Evolutionary conservation across 148 eudicot species (phyloP).

Genomic region (Nepenthes mirabilis): DNA sequence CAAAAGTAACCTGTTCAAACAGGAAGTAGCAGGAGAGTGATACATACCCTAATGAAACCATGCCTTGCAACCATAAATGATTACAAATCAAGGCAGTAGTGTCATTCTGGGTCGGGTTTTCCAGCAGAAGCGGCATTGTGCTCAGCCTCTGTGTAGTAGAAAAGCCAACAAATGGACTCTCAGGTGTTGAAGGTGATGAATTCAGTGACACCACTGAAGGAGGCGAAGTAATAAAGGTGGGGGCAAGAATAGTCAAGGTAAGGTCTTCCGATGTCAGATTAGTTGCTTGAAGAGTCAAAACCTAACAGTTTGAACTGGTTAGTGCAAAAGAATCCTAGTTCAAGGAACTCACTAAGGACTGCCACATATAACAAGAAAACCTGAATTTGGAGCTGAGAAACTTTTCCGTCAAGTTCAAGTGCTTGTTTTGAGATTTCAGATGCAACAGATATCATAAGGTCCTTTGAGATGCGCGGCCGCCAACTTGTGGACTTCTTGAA

Average conservation of each 20-base stretch:
- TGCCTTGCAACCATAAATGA: slow-evolving; percentile 93
- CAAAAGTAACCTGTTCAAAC: slow-evolving; percentile 2
- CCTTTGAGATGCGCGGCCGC: slow-evolving; percentile 77
- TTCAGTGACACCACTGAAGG: slow-evolving; percentile 77
- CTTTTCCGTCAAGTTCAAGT: slow-evolving; percentile 35
- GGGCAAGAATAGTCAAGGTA: slow-evolving; percentile 83
- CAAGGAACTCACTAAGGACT: neutral
- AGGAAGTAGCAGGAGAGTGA: neutral
- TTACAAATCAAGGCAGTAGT: slow-evolving; percentile 69
- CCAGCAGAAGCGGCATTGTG: slow-evolving; percentile 19
- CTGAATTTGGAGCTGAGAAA: slow-evolving; percentile 88
- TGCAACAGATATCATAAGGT: slow-evolving; percentile 91
- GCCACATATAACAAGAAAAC: slow-evolving; percentile 17
- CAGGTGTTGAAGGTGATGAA: slow-evolving; percentile 52
- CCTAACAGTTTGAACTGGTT: slow-evolving; percentile 38
- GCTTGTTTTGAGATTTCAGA: slow-evolving; percentile 76
- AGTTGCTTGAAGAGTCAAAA: slow-evolving; percentile 94
- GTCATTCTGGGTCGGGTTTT: slow-evolving; percentile 21
- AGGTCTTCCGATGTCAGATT: slow-evolving; percentile 83
- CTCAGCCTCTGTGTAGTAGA: slow-evolving; percentile 25
- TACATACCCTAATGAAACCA: slow-evolving; percentile 83
- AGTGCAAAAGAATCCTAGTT: neutral
- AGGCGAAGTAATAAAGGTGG: slow-evolving; percentile 67
- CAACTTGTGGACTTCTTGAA: slow-evolving; percentile 87
- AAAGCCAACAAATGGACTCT: slow-evolving; percentile 34